A percentile compares a stretch with the other conserved stretches of the same genome.
Conservation (phyloP, 2,329 filamentous ascomycete genomes). For the Geosmithia flava region DNA sequence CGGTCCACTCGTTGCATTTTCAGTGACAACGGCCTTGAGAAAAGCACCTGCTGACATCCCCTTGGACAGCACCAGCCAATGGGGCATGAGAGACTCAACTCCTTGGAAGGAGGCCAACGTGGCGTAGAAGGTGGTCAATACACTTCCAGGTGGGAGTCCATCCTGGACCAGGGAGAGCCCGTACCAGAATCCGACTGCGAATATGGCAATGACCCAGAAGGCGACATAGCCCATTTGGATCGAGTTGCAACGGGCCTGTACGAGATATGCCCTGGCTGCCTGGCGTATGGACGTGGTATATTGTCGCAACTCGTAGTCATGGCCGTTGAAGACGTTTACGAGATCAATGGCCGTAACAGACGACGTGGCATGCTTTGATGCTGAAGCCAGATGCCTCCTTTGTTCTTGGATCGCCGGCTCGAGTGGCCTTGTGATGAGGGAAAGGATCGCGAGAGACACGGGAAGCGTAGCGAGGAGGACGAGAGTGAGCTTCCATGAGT, state of each 20-base stretch:
- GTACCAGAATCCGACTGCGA: conserved; percentile 86
- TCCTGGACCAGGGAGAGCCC: conserved; percentile 57
- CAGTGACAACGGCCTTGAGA: conserved; percentile 20
- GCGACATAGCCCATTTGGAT: conserved; percentile 62
- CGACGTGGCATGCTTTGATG: conserved; percentile 59
- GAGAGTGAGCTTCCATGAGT: conserved; percentile 74
- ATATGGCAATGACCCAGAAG: conserved; percentile 65
- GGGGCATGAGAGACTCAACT: conserved; percentile 61
- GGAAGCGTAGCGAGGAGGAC: conserved; percentile 66
- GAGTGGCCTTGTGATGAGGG: conserved; percentile 46
- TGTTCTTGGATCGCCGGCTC: conserved; percentile 58
- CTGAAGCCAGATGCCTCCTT: conserved; percentile 51
- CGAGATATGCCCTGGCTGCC: conserved; percentile 51
- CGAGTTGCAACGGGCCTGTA: conserved; percentile 57
- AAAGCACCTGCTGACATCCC: conserved; percentile 61
- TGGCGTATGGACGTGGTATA: conserved; percentile 46
- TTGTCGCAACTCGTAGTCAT: conserved; percentile 53
- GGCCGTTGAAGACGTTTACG: conserved; percentile 76
- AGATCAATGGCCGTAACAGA: conserved; percentile 66
- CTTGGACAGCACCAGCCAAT: conserved; percentile 66
- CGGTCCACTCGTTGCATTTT: conserved; percentile 8
- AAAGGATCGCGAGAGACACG: conserved; percentile 48
- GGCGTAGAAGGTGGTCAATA: conserved; percentile 79
- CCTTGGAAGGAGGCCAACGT: conserved; percentile 66
- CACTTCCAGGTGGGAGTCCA: conserved; percentile 48